These are phyloP conservation scores for Lactuca sativa DNA, from an alignment of 129 eudicot species.

Conservation along the genomic window DNA sequence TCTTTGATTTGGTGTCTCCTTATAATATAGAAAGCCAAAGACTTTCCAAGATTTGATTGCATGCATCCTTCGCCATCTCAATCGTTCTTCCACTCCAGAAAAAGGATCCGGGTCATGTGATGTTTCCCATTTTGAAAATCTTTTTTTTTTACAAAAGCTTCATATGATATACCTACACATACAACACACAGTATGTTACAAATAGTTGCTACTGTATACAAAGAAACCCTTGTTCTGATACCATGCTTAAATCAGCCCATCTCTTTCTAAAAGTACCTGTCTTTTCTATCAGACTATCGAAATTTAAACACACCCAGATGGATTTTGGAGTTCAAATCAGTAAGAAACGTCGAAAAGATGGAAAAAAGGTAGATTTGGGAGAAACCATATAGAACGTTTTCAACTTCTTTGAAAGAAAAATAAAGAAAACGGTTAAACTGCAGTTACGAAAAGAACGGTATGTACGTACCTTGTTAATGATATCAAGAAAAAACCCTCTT, in stretches of 20 bases:
- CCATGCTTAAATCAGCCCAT: constrained; percentile 18
- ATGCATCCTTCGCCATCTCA: constrained; percentile 8
- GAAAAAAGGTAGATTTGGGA: not conserved
- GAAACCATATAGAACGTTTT: not conserved
- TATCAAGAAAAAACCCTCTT: constrained; percentile 24
- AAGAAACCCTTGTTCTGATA: constrained; percentile 21
- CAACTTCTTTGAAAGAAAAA: constrained; percentile 2
- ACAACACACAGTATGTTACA: too few species aligned
- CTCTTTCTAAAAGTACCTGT: not conserved
- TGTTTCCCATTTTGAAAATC: constrained; percentile 13
- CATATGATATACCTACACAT: not conserved
- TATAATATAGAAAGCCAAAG: constrained; percentile 10
- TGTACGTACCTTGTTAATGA: constrained; percentile 30
- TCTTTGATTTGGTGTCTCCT: constrained; percentile 16
- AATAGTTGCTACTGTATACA: not conserved
- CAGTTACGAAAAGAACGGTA: not conserved
- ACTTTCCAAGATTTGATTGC: constrained; percentile 22
- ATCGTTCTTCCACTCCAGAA: too few species aligned
- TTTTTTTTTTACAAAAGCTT: constrained; percentile 10
- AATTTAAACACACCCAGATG: constrained; percentile 11
- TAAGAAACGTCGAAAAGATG: constrained; percentile 5
- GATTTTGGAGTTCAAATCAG: constrained; percentile 7
- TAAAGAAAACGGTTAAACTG: constrained; percentile 12
- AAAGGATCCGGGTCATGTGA: not conserved
- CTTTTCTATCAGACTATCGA: not conserved